phyloP scores from a whole-genome alignment of 1,284 basidiomycete species.

The Violaceomyces palustris region DNA sequence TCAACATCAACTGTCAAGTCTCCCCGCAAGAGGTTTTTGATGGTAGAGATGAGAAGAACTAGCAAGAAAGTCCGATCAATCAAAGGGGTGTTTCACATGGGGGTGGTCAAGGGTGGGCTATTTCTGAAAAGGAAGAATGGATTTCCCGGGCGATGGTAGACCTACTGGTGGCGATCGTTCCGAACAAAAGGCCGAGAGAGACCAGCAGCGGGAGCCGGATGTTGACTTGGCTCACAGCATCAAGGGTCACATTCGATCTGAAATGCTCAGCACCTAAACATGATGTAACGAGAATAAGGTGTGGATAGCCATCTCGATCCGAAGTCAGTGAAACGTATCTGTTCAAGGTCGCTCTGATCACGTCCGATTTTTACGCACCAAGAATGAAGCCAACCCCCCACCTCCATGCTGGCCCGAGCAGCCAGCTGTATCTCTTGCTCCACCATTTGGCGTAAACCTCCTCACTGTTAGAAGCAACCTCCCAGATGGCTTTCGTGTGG shows the following conservation, averaged over 20 bases:
- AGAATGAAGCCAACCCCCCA: conserved; percentile 17
- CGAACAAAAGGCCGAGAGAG: neutral
- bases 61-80: too few relatives aligned
- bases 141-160: neutral
- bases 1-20: conserved; percentile 17
- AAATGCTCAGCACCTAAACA: too few relatives aligned
- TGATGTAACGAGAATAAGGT: too few relatives aligned
- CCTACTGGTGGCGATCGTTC: neutral
- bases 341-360: too few relatives aligned
- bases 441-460: conserved; percentile 4
- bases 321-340: too few relatives aligned
- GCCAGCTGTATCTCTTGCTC: conserved; percentile 15
- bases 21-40: conserved; percentile 1
- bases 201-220: neutral
- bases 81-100: too few relatives aligned
- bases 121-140: too few relatives aligned
- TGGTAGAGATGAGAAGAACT: conserved; percentile 5
- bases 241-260: too few relatives aligned
- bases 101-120: too few relatives aligned
- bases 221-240: too few relatives aligned
- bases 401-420: conserved; percentile 14
- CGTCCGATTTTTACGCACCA: too few relatives aligned
- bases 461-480: conserved; percentile 1
- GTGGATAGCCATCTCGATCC: too few relatives aligned
- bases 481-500: neutral